Evolutionary conservation across 441 rosid species (phyloP).

Genomic region (Erodium texanum): DNA sequence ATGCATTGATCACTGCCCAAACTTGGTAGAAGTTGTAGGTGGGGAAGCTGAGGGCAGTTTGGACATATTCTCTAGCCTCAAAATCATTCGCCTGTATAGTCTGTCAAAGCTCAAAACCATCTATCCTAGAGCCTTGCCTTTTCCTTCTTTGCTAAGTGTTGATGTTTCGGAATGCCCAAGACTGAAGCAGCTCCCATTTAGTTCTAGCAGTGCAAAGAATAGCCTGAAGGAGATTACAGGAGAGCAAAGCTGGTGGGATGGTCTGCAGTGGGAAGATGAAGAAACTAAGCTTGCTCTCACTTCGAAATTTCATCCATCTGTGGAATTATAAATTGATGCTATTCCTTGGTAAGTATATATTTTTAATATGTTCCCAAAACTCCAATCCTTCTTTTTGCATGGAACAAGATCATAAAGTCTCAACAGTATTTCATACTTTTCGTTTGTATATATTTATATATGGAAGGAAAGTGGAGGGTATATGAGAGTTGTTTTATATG

Average conservation of each 20-base stretch:
- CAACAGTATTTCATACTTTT: too few relatives aligned
- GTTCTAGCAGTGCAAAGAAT: background rate
- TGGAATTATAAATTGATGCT: background rate
- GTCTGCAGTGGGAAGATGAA: background rate
- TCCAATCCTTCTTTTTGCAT: too few relatives aligned
- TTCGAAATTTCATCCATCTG: background rate
- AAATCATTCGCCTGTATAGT: background rate
- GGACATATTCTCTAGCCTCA: background rate
- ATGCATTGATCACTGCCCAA: conserved; percentile 3
- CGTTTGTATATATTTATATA: background rate
- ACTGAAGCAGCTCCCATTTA: background rate
- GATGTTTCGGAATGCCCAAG: background rate
- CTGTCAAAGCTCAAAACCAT: background rate
- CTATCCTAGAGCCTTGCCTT: background rate
- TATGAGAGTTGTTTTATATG: background rate
- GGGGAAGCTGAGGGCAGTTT: background rate
- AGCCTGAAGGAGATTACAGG: background rate
- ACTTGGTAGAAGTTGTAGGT: background rate
- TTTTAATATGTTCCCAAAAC: too few relatives aligned
- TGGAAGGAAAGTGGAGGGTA: background rate
- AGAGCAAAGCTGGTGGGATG: conserved; percentile 4
- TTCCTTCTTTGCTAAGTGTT: background rate
- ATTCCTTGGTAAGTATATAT: too few relatives aligned
- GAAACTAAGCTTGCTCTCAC: background rate
- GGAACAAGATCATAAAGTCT: too few relatives aligned